Base-by-base conservation (phyloP, 2,329 filamentous ascomycete species). In the Elsinoe necatrix region DNA sequence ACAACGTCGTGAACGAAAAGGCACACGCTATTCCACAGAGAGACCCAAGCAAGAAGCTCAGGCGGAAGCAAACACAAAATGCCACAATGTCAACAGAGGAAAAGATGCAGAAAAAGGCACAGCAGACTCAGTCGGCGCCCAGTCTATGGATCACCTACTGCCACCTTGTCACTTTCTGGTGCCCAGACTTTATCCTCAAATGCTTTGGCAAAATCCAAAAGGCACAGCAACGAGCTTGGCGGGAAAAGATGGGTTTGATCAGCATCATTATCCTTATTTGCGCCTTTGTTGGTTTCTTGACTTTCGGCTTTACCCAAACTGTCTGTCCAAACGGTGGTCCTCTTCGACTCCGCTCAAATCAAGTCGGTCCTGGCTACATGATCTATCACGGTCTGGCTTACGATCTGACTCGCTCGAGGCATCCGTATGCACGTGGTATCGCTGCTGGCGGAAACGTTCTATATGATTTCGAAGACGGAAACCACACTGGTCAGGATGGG, bases 61-160 rank as follows among this genome's bases (percentile, higher is more conserved):
- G 81, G 47, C 78, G 81, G 58, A 88, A 87, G 67, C 77, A 86
- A 60, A 83, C 83, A 4, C 77, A 77, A 61, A 73, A 76, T 25
- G 78, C 78, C 7, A 80, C 79, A 66, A 77, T 77, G 54, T 72
- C 75, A 61, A 78, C 81, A 51, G 80, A 89, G 66, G 81, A 84
- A 63, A 80, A 75, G 20, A 63, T 62, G 56, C 61, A 66, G 62
- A 76, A 82, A 64, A 81, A 83, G 67, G 78, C 81, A 56, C 68
- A 79, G 60, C 81, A 86, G 57, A 75, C 83, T 57, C 78, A 89
- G 51, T 81, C 83, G 1, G 89, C 92, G 1, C 90, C 89, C 0
- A 95, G 87, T 67, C 72, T 95, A 35, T 98, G 93, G 93, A 95
- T 90, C 65, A 85, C 95, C 3, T 98, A 98, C 75, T 98, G 93